These are phyloP conservation scores for Aspergillus avenaceus DNA, from an alignment of 495 filamentous ascomycete genomes.

Conservation along the genomic window DNA sequence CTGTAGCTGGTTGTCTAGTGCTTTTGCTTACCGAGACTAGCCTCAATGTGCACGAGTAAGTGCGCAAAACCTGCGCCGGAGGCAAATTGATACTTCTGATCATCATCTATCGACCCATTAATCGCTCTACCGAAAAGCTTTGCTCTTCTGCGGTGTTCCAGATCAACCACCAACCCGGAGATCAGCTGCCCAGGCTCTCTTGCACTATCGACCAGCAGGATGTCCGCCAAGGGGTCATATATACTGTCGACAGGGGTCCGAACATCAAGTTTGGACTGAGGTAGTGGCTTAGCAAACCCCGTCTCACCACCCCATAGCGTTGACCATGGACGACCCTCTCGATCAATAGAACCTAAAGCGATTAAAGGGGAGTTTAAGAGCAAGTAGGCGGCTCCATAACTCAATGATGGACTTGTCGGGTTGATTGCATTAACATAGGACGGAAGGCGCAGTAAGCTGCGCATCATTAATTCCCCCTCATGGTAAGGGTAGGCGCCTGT, in stretches of 20 bases:
- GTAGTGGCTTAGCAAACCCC: conserved; percentile 59
- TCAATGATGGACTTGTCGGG: conserved; percentile 56
- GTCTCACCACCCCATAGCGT: conserved; percentile 68
- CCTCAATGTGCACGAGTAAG: conserved; percentile 60
- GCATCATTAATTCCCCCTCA: conserved; percentile 49
- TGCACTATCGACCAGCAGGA: conserved; percentile 43
- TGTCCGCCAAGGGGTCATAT: conserved; percentile 62
- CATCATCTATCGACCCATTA: conserved; percentile 45
- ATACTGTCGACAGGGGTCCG: conserved; percentile 51
- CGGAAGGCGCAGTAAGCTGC: conserved; percentile 42
- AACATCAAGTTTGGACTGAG: conserved; percentile 54
- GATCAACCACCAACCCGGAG: conserved; percentile 60
- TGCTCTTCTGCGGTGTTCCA: conserved; percentile 59
- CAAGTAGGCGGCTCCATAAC: conserved; percentile 46
- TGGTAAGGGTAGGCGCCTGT: conserved; percentile 39
- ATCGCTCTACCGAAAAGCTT: conserved; percentile 65
- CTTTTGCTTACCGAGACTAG: conserved; percentile 58
- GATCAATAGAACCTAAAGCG: conserved; percentile 66
- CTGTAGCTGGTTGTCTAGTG: too few species aligned
- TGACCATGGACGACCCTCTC: conserved; percentile 63
- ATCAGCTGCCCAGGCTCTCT: conserved; percentile 43
- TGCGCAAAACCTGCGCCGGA: conserved; percentile 48
- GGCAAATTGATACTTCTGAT: conserved; percentile 18
- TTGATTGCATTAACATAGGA: conserved; percentile 62
- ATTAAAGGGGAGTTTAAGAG: conserved; percentile 58